Base-by-base conservation (phyloP, 2,329 filamentous ascomycete genomes). In the Aspergillus persii region DNA sequence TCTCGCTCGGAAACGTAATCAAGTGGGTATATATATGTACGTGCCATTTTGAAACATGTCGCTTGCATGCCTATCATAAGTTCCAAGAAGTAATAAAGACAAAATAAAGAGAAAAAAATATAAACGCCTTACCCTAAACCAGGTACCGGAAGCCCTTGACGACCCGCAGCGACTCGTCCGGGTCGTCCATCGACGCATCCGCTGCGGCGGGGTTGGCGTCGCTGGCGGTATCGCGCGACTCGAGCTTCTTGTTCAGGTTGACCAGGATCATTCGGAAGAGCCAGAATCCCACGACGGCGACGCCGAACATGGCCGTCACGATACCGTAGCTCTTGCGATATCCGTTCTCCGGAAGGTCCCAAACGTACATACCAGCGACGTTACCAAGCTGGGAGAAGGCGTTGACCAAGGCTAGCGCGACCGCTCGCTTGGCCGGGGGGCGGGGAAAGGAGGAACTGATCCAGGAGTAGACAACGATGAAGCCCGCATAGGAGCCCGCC, bases 361-460 rank as follows among this genome's bases (percentile, higher is more conserved):
- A 88, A 3, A 88, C 85, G 66, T 88, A 88, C 0, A 81, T 84
- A 2, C 86, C 86, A 0, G 85, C 85, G 0, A 85, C 79, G 67
- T 85, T 86, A 54, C 83, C 83, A 2, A 86, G 76, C 74, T 70
- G 68, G 23, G 83, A 84, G 29, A 90, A 80, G 1, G 88, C 87
- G 70, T 93, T 93, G 76, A 92, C 90, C 63, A 90, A 86, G 3
- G 89, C 90, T 3, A 93, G 74, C 0, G 88, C 89, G 0, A 89
- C 85, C 4, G 86, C 86, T 56, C 89, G 83, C 77, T 92, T 92
- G 23, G 89, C 88, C 0, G 89, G 88, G 1, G 90, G 90, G 2
- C 89, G 84, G 0, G 89, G 89, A 60, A 93, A 82, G 3, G 68
- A 69, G 30, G 66, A 63, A 57, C 68, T 70, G 64, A 69, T 69